These are phyloP conservation scores for Sphagnurus paluster DNA, from an alignment of 1,284 basidiomycete genomes.

Conservation along the genomic window DNA sequence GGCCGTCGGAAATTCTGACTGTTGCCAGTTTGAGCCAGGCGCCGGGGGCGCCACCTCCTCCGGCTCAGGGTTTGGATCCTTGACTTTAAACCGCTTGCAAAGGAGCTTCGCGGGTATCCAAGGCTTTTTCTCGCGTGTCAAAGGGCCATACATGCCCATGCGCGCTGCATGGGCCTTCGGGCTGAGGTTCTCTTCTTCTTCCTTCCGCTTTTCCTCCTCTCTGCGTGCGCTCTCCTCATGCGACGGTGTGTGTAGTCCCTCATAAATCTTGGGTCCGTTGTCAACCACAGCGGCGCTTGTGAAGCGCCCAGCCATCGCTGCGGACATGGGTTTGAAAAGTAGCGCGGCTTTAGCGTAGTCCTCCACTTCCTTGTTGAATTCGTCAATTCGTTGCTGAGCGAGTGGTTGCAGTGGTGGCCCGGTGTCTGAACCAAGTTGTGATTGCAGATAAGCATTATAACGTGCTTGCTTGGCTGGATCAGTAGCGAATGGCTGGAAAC, in stretches of 20 bases:
- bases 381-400: constrained; percentile 61
- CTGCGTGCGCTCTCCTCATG: constrained; percentile 42
- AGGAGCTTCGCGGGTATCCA: constrained; percentile 85
- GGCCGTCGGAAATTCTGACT: constrained; percentile 16
- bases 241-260: constrained; percentile 73
- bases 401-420: constrained; percentile 47
- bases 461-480: constrained; percentile 83
- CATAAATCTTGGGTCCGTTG: constrained; percentile 61
- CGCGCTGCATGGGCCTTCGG: constrained; percentile 81
- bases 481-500: constrained; percentile 87
- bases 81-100: constrained; percentile 94
- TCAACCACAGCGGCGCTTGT: constrained; percentile 73
- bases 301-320: constrained; percentile 92
- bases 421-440: constrained; percentile 55
- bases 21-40: constrained; percentile 18
- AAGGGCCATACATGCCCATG: constrained; percentile 83
- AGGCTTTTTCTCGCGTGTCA: constrained; percentile 73
- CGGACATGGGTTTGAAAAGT: constrained; percentile 91
- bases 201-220: constrained; percentile 46
- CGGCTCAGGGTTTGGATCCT: constrained; percentile 68
- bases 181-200: constrained; percentile 57
- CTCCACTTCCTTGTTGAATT: constrained; percentile 79
- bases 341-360: constrained; percentile 87
- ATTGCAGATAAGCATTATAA: constrained; percentile 81
- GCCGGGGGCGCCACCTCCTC: constrained; percentile 23